Evolutionary conservation across 2,329 filamentous ascomycete genomes (phyloP), one percentile per base, ranked within the genome.

Genomic region (Aspergillus sergii): DNA sequence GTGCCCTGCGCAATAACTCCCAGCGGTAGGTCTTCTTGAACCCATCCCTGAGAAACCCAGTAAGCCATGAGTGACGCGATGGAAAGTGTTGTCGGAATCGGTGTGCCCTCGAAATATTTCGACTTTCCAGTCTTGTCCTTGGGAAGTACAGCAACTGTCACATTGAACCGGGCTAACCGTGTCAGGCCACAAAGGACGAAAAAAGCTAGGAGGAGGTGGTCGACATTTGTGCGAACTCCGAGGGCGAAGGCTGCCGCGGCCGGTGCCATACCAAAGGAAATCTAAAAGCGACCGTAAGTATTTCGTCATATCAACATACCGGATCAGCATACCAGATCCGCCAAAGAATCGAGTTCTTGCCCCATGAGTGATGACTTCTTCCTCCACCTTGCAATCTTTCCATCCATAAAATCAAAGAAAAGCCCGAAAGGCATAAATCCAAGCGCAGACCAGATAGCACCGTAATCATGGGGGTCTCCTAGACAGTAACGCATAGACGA

Each of bases 371-470:
- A 96, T 73, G 92, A 95, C 89, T 97, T 99, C 81, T 93, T 91
- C 77, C 95, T 89, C 95, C 95, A 98, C 68, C 95, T 86, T 67
- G 95, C 95, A 61, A 99, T 94, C 76, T 94, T 95, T 75, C 95
- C 95, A 78, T 99, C 95, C 85, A 98, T 93, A 76, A 97, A 96
- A 79, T 99, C 95, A 78, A 98, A 98, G 83, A 98, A 97, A 14
- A 98, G 84, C 6, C 93, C 94, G 64, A 97, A 92, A 0, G 94
- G 94, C 79, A 98, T 91, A 79, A 97, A 92, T 5, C 83, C 87
- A 56, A 99, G 87, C 2, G 95, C 94, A 39, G 89, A 81, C 86
- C 92, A 98, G 60, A 97, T 82, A 71, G 93, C 90, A 58, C 83
- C 83, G 70, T 88, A 83, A 60, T 90, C 82, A 63, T 84, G 76